These are phyloP conservation scores for Pseudocercospora eumusae DNA, from an alignment of 2,329 filamentous ascomycete genomes.

Conservation along the genomic window DNA sequence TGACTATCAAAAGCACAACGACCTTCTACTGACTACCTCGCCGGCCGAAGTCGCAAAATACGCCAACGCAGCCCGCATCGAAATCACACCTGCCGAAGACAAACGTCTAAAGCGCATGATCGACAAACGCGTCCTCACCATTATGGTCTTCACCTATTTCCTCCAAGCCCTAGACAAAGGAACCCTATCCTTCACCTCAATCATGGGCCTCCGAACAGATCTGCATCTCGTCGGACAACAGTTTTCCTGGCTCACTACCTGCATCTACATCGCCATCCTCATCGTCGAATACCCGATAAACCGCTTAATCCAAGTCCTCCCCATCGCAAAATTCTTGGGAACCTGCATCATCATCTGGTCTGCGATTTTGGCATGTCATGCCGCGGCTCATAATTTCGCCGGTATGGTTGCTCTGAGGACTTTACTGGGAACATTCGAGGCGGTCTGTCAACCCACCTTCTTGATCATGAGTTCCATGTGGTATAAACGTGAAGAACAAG, in stretches of 20 bases:
- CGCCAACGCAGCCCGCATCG: conserved; percentile 56
- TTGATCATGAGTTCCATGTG: conserved; percentile 68
- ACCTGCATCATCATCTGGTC: conserved; percentile 68
- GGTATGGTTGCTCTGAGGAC: conserved; percentile 63
- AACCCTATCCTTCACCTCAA: conserved; percentile 63
- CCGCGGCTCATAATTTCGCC: conserved; percentile 62
- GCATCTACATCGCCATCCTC: conserved; percentile 72
- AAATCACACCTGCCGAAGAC: conserved; percentile 62
- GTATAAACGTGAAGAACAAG: conserved; percentile 70
- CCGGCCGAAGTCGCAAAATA: conserved; percentile 68
- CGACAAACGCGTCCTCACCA: conserved; percentile 64
- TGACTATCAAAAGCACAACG: not conserved
- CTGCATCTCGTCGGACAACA: conserved; percentile 50
- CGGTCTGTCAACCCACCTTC: conserved; percentile 68
- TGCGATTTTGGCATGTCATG: conserved; percentile 59
- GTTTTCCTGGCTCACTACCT: conserved; percentile 72
- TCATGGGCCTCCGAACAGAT: conserved; percentile 60
- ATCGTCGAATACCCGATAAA: conserved; percentile 72
- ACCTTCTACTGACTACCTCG: not conserved
- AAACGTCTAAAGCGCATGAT: conserved; percentile 64
- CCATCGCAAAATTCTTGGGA: conserved; percentile 62
- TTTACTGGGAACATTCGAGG: conserved; percentile 70
- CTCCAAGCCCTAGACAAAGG: conserved; percentile 70
- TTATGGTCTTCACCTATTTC: conserved; percentile 76
- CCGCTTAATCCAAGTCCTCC: conserved; percentile 61